Percentiles rank a stretch among this genome's conserved stretches.
These are phyloP conservation scores for Elongisporangium prolatum DNA, from an alignment of 352 stramenopile species.

Conservation along the genomic window DNA sequence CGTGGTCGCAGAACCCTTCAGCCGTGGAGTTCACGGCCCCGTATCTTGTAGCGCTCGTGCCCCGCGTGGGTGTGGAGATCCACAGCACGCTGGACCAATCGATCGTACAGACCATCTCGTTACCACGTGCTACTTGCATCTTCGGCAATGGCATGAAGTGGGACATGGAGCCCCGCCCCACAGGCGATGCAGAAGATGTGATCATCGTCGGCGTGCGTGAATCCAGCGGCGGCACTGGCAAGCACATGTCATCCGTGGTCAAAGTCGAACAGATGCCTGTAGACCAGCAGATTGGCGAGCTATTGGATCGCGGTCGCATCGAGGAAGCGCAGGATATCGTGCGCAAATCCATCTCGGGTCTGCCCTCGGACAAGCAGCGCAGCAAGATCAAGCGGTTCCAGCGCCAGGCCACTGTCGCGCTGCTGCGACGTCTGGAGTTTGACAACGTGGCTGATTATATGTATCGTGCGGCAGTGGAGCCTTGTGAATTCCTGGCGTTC, in stretches of 20 bases:
- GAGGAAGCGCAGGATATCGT: constrained; percentile 83
- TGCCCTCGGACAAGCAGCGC: constrained; percentile 80
- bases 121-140: constrained; percentile 61
- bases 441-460: constrained; percentile 76
- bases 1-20: constrained; percentile 69
- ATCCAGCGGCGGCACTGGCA: constrained; percentile 11
- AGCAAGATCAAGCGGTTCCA: constrained; percentile 89
- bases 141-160: constrained; percentile 91
- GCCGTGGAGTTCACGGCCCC: constrained; percentile 75
- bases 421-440: constrained; percentile 79
- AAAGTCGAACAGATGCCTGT: constrained; percentile 85
- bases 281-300: constrained; percentile 79
- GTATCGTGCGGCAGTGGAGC: constrained; percentile 81
- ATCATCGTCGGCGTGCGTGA: constrained; percentile 73
- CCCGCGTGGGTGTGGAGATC: constrained; percentile 77
- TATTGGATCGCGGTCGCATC: constrained; percentile 81
- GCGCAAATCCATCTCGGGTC: constrained; percentile 66
- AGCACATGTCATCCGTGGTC: constrained; percentile 67
- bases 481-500: constrained; percentile 84
- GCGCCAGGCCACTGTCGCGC: constrained; percentile 71
- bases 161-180: constrained; percentile 80
- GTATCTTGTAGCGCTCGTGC: constrained; percentile 75
- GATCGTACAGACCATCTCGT: constrained; percentile 69
- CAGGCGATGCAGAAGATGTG: constrained; percentile 72
- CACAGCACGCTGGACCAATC: constrained; percentile 66